phyloP scores from a whole-genome alignment of 371 early-diverging fungal species.

The Mortierella sp. region DNA sequence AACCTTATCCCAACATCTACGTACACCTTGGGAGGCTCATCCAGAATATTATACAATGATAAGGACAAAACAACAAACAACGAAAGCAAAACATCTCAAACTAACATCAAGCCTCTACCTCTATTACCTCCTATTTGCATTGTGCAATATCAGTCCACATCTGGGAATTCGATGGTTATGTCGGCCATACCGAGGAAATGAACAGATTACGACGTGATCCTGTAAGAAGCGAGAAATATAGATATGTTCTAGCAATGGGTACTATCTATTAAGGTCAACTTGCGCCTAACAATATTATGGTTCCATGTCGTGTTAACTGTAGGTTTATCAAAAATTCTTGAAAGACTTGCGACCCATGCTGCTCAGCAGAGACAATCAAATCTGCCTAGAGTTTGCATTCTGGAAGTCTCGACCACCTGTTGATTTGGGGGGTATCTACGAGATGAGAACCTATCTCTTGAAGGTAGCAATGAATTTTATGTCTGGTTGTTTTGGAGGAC shows the following conservation, averaged over 20 bases:
- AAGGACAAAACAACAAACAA: not conserved
- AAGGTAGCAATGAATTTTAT: conserved; percentile 61
- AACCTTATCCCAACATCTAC: not conserved
- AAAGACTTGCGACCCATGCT: conserved; percentile 78
- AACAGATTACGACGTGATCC: conserved; percentile 67
- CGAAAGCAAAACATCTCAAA: not conserved
- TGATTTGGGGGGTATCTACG: conserved; percentile 87
- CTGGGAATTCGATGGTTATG: conserved; percentile 94
- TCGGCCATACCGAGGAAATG: conserved; percentile 76
- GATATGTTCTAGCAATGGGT: not conserved
- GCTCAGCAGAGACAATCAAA: conserved; percentile 81
- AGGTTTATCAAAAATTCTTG: conserved; percentile 70
- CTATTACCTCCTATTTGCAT: not conserved
- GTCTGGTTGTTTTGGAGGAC: not conserved
- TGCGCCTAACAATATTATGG: not conserved
- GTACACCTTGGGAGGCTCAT: not conserved
- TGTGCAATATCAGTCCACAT: conserved; percentile 75
- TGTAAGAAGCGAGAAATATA: conserved; percentile 48
- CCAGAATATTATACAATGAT: not conserved
- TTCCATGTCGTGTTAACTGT: not conserved
- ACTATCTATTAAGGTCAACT: not conserved
- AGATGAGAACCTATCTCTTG: conserved; percentile 88
- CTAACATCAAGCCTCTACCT: not conserved
- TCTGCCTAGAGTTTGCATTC: conserved; percentile 93
- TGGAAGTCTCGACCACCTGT: conserved; percentile 87